Evolutionary conservation across 108 stramenopile genomes (phyloP), one percentile per base, ranked within the genome.

Genomic region (Cylindrotheca fusiformis): DNA sequence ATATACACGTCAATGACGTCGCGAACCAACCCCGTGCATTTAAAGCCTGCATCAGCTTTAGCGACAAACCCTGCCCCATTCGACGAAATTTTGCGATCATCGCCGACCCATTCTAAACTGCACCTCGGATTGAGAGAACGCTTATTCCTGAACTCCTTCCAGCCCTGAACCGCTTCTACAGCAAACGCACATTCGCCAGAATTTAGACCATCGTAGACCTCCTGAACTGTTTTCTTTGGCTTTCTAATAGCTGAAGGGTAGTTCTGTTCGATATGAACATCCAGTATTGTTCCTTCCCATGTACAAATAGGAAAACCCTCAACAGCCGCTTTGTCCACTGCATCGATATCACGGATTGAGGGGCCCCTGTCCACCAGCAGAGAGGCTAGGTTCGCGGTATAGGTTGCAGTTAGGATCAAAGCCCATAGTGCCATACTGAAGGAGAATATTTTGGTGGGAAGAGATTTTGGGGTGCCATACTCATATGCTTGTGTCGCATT

Each of bases 361-460:
- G 32, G 22, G 12, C 50, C 52, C 31, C 64, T 51, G 12, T 33
- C 44, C 0, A 70, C 71, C 25, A 76, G 61, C 46, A 72, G 60
- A 33, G 62, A 52, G 17, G 75, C 79, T 18, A 80, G 48, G 33
- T 75, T 76, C 0, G 74, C 79, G 0, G 79, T 80, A 52, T 80
- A 80, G 1, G 79, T 51, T 4, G 63, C 1, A 14, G 41, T 63
- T 14, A 76, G 8, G 12, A 80, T 55, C 41, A 80, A 46, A 1
- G 60, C 52, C 70, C 70, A 80, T 22, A 80, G 71, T 26, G 65
- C 67, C 56, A 65, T 22, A 26, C 49, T 61, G 18, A 65, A 31
- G 0, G 31, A 58, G 19, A 80, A 58, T 1, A 80, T 49, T 23
- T 58, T 32, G 24, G 56, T 56, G 14, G 36, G 10, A 6, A 14